Evolutionary conservation across 2,329 filamentous ascomycete genomes (phyloP).

Genomic region (Sporothrix pallida): DNA sequence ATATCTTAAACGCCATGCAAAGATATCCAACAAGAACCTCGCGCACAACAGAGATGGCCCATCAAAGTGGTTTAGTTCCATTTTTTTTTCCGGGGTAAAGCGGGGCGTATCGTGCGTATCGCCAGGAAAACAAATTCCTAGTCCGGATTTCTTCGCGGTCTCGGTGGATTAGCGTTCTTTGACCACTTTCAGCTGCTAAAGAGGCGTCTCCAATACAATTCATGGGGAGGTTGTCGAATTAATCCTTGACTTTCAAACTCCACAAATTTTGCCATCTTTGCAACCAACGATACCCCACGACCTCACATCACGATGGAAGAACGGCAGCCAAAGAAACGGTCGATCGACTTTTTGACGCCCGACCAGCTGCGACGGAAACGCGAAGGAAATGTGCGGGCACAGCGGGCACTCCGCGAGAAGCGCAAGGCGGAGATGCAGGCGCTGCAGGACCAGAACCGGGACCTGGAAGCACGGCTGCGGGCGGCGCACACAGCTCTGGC

Average conservation of each 20-base stretch:
- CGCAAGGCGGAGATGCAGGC: slow-evolving; percentile 14
- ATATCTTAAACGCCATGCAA: no score
- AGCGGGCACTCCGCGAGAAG: not conserved
- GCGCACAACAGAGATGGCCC: no score
- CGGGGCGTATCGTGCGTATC: not conserved
- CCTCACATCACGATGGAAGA: not conserved
- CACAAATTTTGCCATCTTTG: not conserved
- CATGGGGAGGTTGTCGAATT: no score
- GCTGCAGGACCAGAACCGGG: slow-evolving; percentile 9
- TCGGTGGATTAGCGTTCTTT: not conserved
- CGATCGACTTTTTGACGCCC: not conserved
- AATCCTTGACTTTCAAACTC: no score
- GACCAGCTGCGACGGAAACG: slow-evolving; percentile 2
- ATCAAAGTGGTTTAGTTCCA: no score
- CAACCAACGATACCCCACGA: not conserved
- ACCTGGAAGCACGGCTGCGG: not conserved
- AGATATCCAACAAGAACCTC: no score
- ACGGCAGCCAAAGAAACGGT: slow-evolving; percentile 5
- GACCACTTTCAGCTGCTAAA: not conserved
- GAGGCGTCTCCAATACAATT: not conserved
- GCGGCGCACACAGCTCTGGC: not conserved
- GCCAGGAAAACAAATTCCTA: slow-evolving; percentile 13
- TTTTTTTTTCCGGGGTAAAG: not conserved
- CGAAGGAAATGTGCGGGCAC: not conserved
- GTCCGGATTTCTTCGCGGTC: not conserved